Evolutionary conservation across 208 protist species (phyloP).

Genomic region (Blechomonas ayalai): DNA sequence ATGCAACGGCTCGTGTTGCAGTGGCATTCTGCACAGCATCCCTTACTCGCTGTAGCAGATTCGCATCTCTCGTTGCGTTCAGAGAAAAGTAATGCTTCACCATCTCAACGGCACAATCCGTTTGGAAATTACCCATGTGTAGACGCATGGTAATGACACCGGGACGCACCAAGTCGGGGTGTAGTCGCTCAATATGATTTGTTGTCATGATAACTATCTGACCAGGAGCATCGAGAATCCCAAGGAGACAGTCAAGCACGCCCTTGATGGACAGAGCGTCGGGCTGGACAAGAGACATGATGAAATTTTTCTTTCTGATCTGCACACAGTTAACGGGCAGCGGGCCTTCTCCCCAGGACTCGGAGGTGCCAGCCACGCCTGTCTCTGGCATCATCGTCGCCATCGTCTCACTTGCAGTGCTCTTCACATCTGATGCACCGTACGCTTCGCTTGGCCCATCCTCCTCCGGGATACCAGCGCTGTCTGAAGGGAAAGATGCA

Average conservation of each 20-base stretch:
- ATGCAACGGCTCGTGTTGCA: slow-evolving; percentile 12
- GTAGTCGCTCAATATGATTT: slow-evolving; percentile 90
- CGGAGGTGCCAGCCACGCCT: no score
- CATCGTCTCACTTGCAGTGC: no score
- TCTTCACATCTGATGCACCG: no score
- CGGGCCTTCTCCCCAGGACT: background rate
- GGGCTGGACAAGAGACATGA: background rate
- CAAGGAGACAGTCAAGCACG: slow-evolving; percentile 91
- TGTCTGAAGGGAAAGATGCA: background rate
- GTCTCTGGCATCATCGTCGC: no score
- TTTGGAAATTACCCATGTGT: slow-evolving; percentile 75
- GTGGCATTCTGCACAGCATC: background rate
- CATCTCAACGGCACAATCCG: slow-evolving; percentile 65
- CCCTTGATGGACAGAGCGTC: slow-evolving; percentile 83
- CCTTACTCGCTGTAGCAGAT: no score
- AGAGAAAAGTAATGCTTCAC: slow-evolving; percentile 72
- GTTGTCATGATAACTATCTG: slow-evolving; percentile 92
- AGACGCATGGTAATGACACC: slow-evolving; percentile 89
- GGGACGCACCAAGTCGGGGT: slow-evolving; percentile 74
- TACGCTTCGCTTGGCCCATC: background rate
- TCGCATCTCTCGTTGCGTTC: no score
- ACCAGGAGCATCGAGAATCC: slow-evolving; percentile 83
- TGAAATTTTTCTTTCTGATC: slow-evolving; percentile 2
- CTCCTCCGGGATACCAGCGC: background rate
- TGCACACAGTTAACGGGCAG: background rate